Base-by-base conservation (phyloP, 176 grass and related monocot genomes). In the Rhynchospora pubera region DNA sequence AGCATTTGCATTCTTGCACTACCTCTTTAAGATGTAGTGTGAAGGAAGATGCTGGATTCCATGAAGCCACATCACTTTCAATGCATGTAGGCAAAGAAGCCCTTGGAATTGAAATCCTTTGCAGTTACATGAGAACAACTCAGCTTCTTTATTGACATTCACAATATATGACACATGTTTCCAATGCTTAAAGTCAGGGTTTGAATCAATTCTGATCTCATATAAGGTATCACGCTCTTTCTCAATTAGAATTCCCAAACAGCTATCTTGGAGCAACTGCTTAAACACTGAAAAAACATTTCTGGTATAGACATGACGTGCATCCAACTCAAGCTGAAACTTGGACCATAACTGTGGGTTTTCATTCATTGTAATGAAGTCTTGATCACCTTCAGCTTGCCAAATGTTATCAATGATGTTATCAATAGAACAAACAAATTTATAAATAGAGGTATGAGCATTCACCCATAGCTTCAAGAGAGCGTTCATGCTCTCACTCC, bases 61-160 rank as follows among this genome's bases (percentile, higher is more conserved):
- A 28, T 28, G 1, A 28, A 85, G 67, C 55, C 78, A 80, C 24
- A 82, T 78, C 57, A 85, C 55, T 77, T 68, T 89, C 8, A 85
- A 81, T 77, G 80, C 75, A 71, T 89, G 87, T 39, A 47, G 65
- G 65, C 83, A 89, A 56, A 85, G 11, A 39, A 89, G 61, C 58
- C 83, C 83, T 59, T 62, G 64, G 51, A 62, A 76, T 32, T 79
- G 50, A 78, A 89, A 89, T 79, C 85, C 81, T 57, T 50, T 44
- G 16, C 87, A 89, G 30, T 63, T 72, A 46, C 87, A 89, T 55
- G 59, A 57, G 57, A 82, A 74, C 15, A 34, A 24, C 45, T 42
- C 84, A 32, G 22, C 72, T 28, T 28, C 26, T 28, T 28, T 28
- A 28, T 28, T 28, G 26, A 28, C 26, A 1, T 28, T 28, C 26